These are phyloP conservation scores for Fomitopsis betulina DNA, from an alignment of 1,284 basidiomycete species.

Conservation along the genomic window DNA sequence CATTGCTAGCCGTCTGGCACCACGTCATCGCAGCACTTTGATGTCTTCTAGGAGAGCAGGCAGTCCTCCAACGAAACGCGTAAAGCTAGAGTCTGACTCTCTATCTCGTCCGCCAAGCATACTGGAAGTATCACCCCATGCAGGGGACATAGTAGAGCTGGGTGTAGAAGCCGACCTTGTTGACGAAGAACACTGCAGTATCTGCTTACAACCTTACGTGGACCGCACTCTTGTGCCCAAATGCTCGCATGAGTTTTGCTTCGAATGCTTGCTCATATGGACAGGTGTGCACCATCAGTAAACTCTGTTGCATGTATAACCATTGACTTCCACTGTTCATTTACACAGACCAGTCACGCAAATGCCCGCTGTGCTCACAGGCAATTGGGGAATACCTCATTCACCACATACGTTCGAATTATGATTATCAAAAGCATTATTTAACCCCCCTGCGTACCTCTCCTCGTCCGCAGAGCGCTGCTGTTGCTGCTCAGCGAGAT, in stretches of 20 bases:
- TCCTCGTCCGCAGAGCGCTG: constrained; percentile 34
- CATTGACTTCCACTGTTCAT: neutral
- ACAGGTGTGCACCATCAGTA: constrained; percentile 46
- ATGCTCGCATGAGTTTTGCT: constrained; percentile 88
- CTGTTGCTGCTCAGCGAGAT: constrained; percentile 24
- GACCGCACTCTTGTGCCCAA: constrained; percentile 76
- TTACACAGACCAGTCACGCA: constrained; percentile 58
- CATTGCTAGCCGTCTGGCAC: neutral
- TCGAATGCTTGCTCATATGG: constrained; percentile 83
- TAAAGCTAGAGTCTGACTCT: constrained; percentile 15
- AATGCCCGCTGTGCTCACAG: constrained; percentile 81
- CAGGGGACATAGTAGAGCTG: neutral
- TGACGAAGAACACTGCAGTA: constrained; percentile 49
- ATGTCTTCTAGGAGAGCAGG: neutral
- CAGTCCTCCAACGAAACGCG: constrained; percentile 17
- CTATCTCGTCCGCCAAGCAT: constrained; percentile 5
- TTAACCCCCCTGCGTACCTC: constrained; percentile 62
- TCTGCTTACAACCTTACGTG: constrained; percentile 73
- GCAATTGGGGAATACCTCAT: constrained; percentile 74
- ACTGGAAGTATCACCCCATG: neutral
- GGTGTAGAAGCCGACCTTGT: neutral
- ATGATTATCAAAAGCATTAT: constrained; percentile 79
- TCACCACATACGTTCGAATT: constrained; percentile 71
- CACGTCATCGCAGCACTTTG: neutral
- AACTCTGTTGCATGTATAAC: neutral